phyloP scores from a whole-genome alignment of 805 yeast species.

The Starmerella apicola region DNA sequence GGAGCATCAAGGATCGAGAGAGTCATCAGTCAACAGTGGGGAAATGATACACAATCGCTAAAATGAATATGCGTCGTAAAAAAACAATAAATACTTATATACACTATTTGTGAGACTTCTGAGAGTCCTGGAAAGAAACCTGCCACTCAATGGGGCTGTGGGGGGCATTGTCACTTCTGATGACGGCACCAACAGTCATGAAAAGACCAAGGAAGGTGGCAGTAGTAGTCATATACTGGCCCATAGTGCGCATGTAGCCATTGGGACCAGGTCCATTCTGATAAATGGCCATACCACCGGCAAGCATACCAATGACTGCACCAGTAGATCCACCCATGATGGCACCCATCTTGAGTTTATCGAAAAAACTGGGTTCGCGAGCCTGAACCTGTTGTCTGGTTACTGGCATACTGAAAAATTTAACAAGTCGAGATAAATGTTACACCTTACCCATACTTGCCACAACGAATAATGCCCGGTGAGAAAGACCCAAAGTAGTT shows the following conservation, averaged over 20 bases:
- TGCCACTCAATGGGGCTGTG: slow-evolving; percentile 16
- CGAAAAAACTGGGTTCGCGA: slow-evolving; percentile 65
- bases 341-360: slow-evolving; percentile 96
- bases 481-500: too few species aligned
- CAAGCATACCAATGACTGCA: slow-evolving; percentile 85
- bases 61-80: too few species aligned
- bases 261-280: slow-evolving; percentile 97
- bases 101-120: not conserved
- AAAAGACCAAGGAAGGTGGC: slow-evolving; percentile 94
- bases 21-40: too few species aligned
- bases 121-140: not conserved
- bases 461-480: too few species aligned
- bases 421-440: too few species aligned
- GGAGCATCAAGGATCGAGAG: too few species aligned
- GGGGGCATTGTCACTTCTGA: slow-evolving; percentile 26
- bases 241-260: slow-evolving; percentile 91
- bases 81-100: too few species aligned
- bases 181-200: slow-evolving; percentile 85
- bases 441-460: too few species aligned
- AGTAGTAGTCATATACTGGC: slow-evolving; percentile 91
- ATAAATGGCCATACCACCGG: slow-evolving; percentile 83
- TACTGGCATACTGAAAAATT: too few species aligned
- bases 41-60: too few species aligned
- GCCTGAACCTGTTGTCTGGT: slow-evolving; percentile 24
- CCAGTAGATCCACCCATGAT: slow-evolving; percentile 92